phyloP scores from a whole-genome alignment of 2,329 filamentous ascomycete genomes.

The Cladosporium austrohemisphaericum region DNA sequence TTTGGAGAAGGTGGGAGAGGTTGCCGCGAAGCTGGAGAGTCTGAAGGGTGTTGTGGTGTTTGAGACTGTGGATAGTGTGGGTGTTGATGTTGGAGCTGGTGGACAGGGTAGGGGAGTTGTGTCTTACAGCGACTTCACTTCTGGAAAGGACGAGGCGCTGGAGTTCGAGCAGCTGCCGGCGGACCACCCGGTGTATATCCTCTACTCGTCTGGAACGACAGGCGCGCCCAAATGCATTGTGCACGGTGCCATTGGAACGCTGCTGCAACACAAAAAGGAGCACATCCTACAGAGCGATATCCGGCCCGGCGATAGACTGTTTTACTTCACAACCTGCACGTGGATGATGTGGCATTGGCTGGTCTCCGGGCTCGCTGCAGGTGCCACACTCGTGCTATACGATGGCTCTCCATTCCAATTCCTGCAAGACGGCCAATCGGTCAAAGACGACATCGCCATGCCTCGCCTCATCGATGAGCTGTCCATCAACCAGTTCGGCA shows the following conservation, averaged over 20 bases:
- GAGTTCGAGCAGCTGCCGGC: conserved; percentile 73
- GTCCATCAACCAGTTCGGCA: conserved; percentile 87
- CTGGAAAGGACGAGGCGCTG: conserved; percentile 17
- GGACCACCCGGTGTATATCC: conserved; percentile 86
- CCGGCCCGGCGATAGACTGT: conserved; percentile 65
- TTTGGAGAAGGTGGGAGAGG: conserved; percentile 71
- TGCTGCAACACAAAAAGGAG: conserved; percentile 97
- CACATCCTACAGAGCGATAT: conserved; percentile 85
- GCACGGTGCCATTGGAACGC: conserved; percentile 82
- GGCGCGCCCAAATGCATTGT: conserved; percentile 87
- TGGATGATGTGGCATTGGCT: conserved; percentile 99
- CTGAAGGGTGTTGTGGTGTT: conserved; percentile 72
- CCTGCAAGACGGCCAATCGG: conserved; percentile 46
- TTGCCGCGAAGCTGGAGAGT: conserved; percentile 63
- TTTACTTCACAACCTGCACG: conserved; percentile 92
- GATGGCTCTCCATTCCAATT: conserved; percentile 82
- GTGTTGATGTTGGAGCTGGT: conserved; percentile 5
- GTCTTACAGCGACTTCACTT: conserved; percentile 14
- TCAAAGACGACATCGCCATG: conserved; percentile 73
- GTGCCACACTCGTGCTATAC: conserved; percentile 81
- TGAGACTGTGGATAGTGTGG: conserved; percentile 51
- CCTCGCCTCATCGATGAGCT: conserved; percentile 76
- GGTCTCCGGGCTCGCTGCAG: conserved; percentile 76
- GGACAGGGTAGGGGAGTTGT: conserved; percentile 8
- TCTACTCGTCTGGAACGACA: conserved; percentile 92